phyloP scores from a whole-genome alignment of 345 rosid genomes.

The Dipteronia dyeriana region DNA sequence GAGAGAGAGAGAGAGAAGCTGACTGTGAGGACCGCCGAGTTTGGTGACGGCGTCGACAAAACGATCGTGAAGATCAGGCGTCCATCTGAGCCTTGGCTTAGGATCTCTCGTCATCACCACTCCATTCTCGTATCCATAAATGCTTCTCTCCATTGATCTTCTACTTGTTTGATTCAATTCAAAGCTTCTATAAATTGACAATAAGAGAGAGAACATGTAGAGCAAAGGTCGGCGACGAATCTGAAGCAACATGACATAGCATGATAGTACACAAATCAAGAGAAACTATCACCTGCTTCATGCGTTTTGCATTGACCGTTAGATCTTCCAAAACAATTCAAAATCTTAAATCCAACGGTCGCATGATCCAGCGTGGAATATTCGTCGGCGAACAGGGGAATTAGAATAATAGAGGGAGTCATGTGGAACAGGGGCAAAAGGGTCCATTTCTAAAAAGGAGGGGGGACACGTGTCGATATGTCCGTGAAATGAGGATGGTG shows the following conservation, averaged over 20 bases:
- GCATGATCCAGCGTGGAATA: conserved; percentile 41
- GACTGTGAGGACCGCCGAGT: conserved; percentile 77
- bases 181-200: not conserved
- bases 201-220: conserved; percentile 21
- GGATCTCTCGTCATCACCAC: conserved; percentile 88
- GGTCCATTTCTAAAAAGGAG: too few species aligned
- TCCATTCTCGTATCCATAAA: conserved; percentile 50
- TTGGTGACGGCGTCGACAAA: conserved; percentile 69
- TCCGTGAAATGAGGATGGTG: not conserved
- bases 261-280: not conserved
- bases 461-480: conserved; percentile 1
- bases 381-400: conserved; percentile 27
- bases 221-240: conserved; percentile 68
- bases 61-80: conserved; percentile 65
- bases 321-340: not conserved
- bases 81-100: conserved; percentile 78
- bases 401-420: conserved; percentile 28
- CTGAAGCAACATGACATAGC: conserved; percentile 39
- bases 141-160: conserved; percentile 45
- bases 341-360: conserved; percentile 16
- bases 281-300: not conserved
- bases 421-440: conserved; percentile 32
- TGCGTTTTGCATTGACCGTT: conserved; percentile 5
- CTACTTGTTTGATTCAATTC: too few species aligned
- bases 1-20: conserved; percentile 17